Evolutionary conservation across 805 yeast genomes (phyloP), one percentile per base, ranked within the genome.

Genomic region (Candida arabinofermentans): DNA sequence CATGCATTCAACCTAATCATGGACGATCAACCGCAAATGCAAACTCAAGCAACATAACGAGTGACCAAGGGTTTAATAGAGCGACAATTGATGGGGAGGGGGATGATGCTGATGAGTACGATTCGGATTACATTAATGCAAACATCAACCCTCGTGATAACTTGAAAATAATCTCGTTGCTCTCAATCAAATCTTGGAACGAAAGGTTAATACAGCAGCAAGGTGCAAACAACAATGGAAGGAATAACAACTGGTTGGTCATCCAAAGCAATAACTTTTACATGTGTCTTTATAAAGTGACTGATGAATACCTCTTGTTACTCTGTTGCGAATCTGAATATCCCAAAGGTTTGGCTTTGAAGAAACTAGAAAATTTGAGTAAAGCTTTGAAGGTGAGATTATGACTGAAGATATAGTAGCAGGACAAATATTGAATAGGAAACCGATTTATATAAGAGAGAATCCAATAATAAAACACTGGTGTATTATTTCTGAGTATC

Each of bases 281-380:
- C 22, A 47, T 59, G 27, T 56, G 53, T 24, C 39, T 51, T 24
- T 52, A 49, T 42, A 42, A 40, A 24, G 54, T 54, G 8, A 53
- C 54, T 33, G 46, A 42, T 5, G 48, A 50, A 4, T 55, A 53
- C 36, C 35, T 59, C 13, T 36, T 63, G 33, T 44, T 65, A 43
- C 44, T 62, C 41, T 54, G 64, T 23, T 53, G 62, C 29, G 57
- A 51, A 14, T 17, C 37, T 5, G 36, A 44, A 4, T 62, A 61
- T 37, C 66, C 69, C 1, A 51, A 57, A 40, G 58, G 56, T 17
- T 41, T 64, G 24, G 62, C 64, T 13, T 34, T 61, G 24, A 52
- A 50, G 29, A 57, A 51, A 36, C 38, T 64, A 26, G 55, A 51
- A 26, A 45, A 42, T 21, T 39, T 44, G 43, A 43, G 48, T 26